These are phyloP conservation scores for Barnettozyma vustinii DNA, from an alignment of 805 yeast species.

Conservation along the genomic window DNA sequence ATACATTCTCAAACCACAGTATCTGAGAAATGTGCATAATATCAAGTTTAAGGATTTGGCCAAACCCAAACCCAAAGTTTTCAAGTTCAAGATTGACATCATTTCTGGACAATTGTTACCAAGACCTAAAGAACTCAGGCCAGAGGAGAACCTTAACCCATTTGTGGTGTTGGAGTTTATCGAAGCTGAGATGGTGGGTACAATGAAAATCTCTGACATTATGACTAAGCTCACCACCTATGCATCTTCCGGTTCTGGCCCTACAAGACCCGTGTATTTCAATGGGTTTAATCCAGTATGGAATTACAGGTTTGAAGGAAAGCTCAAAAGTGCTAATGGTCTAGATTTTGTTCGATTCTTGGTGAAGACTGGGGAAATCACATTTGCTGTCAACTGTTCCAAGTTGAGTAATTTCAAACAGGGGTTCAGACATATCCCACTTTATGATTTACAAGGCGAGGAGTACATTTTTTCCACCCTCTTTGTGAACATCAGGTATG, in stretches of 20 bases:
- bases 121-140: conserved; percentile 48
- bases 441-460: conserved; percentile 78
- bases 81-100: conserved; percentile 36
- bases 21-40: conserved; percentile 27
- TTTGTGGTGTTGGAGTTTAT: conserved; percentile 55
- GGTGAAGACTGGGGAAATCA: conserved; percentile 38
- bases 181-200: conserved; percentile 33
- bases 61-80: conserved; percentile 4
- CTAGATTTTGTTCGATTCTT: conserved; percentile 53
- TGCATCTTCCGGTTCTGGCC: conserved; percentile 1
- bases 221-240: conserved; percentile 1
- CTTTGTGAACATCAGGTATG: conserved; percentile 33
- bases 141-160: conserved; percentile 49
- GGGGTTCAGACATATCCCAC: conserved; percentile 80
- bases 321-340: conserved; percentile 32
- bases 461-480: conserved; percentile 57
- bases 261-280: conserved; percentile 36
- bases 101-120: conserved; percentile 88
- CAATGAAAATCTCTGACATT: conserved; percentile 12
- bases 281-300: conserved; percentile 90
- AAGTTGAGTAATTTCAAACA: conserved; percentile 58
- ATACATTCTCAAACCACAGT: conserved; percentile 69
- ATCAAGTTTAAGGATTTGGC: conserved; percentile 18
- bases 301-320: conserved; percentile 51
- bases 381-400: conserved; percentile 56